Conservation (phyloP, 441 rosid species). For the Oxalis stricta region DNA sequence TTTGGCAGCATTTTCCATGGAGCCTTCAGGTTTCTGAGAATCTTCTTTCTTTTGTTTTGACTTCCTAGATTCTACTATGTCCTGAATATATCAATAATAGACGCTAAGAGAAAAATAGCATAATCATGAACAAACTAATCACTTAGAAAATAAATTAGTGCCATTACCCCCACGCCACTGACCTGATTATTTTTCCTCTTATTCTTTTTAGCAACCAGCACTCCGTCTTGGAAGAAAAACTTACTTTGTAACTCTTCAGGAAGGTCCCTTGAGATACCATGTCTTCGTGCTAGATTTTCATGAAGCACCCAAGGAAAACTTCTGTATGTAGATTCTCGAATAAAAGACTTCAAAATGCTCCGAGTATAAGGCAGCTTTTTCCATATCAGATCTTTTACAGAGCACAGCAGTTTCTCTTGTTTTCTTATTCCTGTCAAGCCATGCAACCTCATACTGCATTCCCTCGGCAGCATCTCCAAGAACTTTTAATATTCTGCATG, state of each 20-base stretch:
- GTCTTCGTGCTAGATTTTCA: constrained; percentile 46
- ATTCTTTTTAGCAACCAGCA: constrained; percentile 35
- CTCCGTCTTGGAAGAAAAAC: constrained; percentile 52
- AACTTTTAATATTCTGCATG: constrained; percentile 57
- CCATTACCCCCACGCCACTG: constrained; percentile 18
- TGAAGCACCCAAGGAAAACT: constrained; percentile 86
- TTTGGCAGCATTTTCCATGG: constrained; percentile 15
- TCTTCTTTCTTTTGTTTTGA: constrained; percentile 52
- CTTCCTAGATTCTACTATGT: constrained; percentile 27
- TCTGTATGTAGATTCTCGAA: constrained; percentile 81
- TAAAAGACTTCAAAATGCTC: constrained; percentile 69
- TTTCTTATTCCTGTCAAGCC: constrained; percentile 58
- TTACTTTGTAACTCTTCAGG: constrained; percentile 51
- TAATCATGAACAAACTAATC: constrained; percentile 6
- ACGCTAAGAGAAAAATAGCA: constrained; percentile 6
- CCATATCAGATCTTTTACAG: constrained; percentile 50
- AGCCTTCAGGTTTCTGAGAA: constrained; percentile 22
- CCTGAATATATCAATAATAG: constrained; percentile 29
- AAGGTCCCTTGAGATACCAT: constrained; percentile 50
- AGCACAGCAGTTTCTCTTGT: constrained; percentile 32
- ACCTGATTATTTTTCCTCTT: constrained; percentile 32
- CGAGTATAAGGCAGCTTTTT: constrained; percentile 76
- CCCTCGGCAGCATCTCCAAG: constrained; percentile 24
- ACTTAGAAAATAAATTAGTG: constrained; percentile 6
- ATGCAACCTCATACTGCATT: constrained; percentile 47